Evolutionary conservation across 2,329 filamentous ascomycete genomes (phyloP), one percentile per base, ranked within the genome.

Genomic region (Elsinoe necatrix): DNA sequence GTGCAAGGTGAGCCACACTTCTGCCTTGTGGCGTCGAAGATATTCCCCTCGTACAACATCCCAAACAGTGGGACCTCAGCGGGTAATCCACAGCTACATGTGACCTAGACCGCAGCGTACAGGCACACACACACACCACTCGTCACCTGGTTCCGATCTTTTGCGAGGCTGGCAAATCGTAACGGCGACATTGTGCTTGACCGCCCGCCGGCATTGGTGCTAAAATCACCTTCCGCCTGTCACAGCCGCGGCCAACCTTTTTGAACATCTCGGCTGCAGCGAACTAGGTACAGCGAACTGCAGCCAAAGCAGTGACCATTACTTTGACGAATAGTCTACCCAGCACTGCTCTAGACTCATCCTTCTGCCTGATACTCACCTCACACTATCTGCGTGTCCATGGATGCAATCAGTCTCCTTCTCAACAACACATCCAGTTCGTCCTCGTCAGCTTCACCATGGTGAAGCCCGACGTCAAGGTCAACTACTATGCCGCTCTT

Each of bases 401-500:
- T 34, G 48, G 29, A 35, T 52, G 48, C 5, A 29, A 18, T 29
- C 21, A 29, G 16, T 23, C 9, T 16, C 39, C 29, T 25, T 16
- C 11, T 11, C 20, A 1, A 12, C 20, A 12, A 21, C 23, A 25
- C 7, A 47, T 8, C 23, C 29, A 25, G 18, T 37, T n/a, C 29
- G 37, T 18, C 39, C 54, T 47, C 41, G 27, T 56, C 54, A 34
- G 57, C 63, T 42, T 57, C 61, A 66, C 58, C 41, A 69, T 69
- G 67, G 67, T 68, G 58, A 69, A 69, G 61, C 61, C 67, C 23
- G 66, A 68, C 57, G 57, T 66, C 54, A 68, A 68, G 59, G 63
- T 83, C 65, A 87, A 95, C 72, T 93, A 93, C 72, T 95, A 95
- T 72, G 85, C 83, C 60, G 89, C 95, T 73, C 77, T 95, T 56